Conservation (phyloP, 495 filamentous ascomycete genomes). For the Parathielavia hyrcaniae region DNA sequence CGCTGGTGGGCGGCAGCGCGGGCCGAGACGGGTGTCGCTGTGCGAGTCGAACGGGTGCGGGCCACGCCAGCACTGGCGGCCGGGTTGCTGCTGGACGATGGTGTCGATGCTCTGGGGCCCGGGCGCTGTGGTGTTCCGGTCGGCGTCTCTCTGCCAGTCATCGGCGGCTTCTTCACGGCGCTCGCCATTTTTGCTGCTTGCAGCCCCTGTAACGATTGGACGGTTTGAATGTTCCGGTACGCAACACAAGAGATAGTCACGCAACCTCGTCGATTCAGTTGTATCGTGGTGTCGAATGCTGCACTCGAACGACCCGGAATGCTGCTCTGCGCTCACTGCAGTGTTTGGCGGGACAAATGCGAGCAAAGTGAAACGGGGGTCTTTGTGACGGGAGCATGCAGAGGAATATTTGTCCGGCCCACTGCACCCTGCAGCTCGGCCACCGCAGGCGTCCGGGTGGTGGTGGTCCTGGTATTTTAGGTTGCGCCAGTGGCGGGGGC, state of each 20-base stretch:
- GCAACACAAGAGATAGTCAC: conserved; percentile 8
- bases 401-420: conserved; percentile 20
- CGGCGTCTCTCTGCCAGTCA: conserved; percentile 36
- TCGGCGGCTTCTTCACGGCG: conserved; percentile 42
- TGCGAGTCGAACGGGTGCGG: conserved; percentile 47
- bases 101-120: conserved; percentile 34
- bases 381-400: background rate
- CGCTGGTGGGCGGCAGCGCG: conserved; percentile 57
- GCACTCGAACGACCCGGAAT: background rate
- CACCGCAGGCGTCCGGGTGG: background rate
- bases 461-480: background rate
- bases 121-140: conserved; percentile 32
- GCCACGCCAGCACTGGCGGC: conserved; percentile 31
- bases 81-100: conserved; percentile 31
- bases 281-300: background rate
- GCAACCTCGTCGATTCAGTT: background rate
- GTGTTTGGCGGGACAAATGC: conserved; percentile 3
- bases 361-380: conserved; percentile 6
- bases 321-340: background rate
- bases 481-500: conserved; percentile 4
- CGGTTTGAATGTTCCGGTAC: background rate
- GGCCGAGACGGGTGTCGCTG: conserved; percentile 60
- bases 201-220: conserved; percentile 2
- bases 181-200: conserved; percentile 32
- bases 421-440: conserved; percentile 10